Conservation (phyloP, 257 asterid genomes). For the Nicotiana otophora region DNA sequence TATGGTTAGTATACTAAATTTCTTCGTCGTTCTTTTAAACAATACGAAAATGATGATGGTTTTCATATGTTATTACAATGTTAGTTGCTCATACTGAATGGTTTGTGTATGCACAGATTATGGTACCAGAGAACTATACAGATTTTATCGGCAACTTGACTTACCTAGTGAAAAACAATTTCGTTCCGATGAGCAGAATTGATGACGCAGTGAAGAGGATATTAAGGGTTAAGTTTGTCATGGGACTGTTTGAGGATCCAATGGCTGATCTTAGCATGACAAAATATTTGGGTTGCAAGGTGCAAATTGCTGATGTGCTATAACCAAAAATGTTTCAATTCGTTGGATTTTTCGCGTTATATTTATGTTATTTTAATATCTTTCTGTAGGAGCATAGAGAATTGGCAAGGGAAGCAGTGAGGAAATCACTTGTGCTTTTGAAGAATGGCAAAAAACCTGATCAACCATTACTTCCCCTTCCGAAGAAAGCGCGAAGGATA, state of each 20-base stretch:
- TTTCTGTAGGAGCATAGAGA: slow-evolving; percentile 5
- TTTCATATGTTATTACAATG: background rate
- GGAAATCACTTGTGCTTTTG: slow-evolving; percentile 41
- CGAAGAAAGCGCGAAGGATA: slow-evolving; percentile 28
- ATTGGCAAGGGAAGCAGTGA: slow-evolving; percentile 44
- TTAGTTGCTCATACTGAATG: background rate
- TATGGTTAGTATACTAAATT: slow-evolving; percentile 29
- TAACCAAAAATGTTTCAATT: background rate
- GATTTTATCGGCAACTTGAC: slow-evolving; percentile 37
- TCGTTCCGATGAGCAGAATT: slow-evolving; percentile 53
- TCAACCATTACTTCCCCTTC: slow-evolving; percentile 48
- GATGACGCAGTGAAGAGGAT: slow-evolving; percentile 58
- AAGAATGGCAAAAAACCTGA: slow-evolving; percentile 32
- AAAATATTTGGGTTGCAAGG: slow-evolving; percentile 47
- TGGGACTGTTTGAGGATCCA: slow-evolving; percentile 49
- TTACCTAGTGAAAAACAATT: slow-evolving; percentile 32
- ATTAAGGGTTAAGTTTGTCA: slow-evolving; percentile 51
- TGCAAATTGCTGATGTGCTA: background rate
- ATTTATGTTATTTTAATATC: background rate
- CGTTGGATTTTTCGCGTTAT: too few relatives aligned
- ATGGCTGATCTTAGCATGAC: slow-evolving; percentile 49
- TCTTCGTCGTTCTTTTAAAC: background rate
- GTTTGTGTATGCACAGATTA: slow-evolving; percentile 25
- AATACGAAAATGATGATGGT: background rate
- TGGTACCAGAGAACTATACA: slow-evolving; percentile 48